Conservation (phyloP, 805 yeast genomes). For the Suhomyces prunicola region DNA sequence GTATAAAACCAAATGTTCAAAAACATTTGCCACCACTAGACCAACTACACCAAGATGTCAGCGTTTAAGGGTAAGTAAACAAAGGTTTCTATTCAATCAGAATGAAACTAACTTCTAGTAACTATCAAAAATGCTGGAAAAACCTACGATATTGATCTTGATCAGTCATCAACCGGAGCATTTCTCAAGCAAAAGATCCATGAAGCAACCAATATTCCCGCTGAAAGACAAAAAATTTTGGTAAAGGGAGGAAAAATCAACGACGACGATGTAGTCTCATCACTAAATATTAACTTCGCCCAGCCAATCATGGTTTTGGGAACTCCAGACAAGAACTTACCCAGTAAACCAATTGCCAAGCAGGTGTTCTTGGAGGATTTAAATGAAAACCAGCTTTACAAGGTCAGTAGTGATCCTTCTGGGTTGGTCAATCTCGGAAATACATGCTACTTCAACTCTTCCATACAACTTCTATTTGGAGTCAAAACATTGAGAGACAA, state of each 20-base stretch:
- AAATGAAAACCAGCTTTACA: constrained; percentile 41
- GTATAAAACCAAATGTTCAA: background rate
- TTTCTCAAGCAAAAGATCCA: constrained; percentile 68
- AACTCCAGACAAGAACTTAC: constrained; percentile 69
- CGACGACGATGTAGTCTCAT: constrained; percentile 58
- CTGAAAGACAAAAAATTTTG: constrained; percentile 84
- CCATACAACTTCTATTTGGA: constrained; percentile 55
- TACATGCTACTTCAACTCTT: constrained; percentile 74
- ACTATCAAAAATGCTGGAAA: constrained; percentile 43
- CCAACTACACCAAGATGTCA: background rate
- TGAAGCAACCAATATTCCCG: constrained; percentile 77
- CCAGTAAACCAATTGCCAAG: constrained; percentile 49
- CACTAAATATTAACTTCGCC: constrained; percentile 56
- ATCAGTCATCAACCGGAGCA: constrained; percentile 52
- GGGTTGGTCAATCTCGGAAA: constrained; percentile 72
- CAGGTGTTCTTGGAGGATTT: constrained; percentile 70
- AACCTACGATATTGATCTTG: constrained; percentile 41
- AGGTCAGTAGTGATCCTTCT: constrained; percentile 48
- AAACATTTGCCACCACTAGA: background rate
- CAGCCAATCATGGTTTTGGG: constrained; percentile 87
- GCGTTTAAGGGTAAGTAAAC: background rate
- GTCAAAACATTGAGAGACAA: constrained; percentile 39
- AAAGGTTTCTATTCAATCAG: no score
- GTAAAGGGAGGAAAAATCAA: constrained; percentile 84
- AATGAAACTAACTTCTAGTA: constrained; percentile 9